phyloP scores from a whole-genome alignment of 108 stramenopile genomes.

The Bacterosira constricta region DNA sequence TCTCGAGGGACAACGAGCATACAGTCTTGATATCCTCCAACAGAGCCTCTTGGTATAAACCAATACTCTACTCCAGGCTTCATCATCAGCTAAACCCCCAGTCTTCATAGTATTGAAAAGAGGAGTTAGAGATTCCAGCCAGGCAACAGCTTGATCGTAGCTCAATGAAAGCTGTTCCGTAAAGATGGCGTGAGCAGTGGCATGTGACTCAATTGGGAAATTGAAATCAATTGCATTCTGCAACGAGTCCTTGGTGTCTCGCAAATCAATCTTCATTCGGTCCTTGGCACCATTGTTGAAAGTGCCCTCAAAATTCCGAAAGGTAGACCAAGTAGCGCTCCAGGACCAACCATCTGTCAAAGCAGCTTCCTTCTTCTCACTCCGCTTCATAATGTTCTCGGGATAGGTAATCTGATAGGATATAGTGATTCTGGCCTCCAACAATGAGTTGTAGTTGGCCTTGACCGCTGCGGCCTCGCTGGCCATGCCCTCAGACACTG shows the following conservation, averaged over 20 bases:
- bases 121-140: not conserved
- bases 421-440: not conserved
- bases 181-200: not conserved
- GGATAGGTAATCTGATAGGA: not conserved
- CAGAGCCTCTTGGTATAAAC: not conserved
- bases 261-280: not conserved
- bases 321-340: not conserved
- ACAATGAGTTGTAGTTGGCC: not conserved
- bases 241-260: not conserved
- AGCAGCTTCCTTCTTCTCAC: not conserved
- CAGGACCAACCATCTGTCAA: not conserved
- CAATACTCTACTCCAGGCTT: not conserved
- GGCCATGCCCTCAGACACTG: not conserved
- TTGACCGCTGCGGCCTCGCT: not conserved
- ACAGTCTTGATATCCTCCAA: not conserved
- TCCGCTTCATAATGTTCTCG: not conserved
- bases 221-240: not conserved
- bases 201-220: not conserved
- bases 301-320: not conserved
- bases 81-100: not conserved
- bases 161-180: not conserved
- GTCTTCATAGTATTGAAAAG: not conserved
- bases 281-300: slow-evolving; percentile 1
- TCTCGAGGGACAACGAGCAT: not conserved
- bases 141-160: not conserved